A percentile compares a stretch with the other conserved stretches of the same genome.
Evolutionary conservation across 2,329 filamentous ascomycete species (phyloP).

Genomic region (Fusarium chlamydosporum): DNA sequence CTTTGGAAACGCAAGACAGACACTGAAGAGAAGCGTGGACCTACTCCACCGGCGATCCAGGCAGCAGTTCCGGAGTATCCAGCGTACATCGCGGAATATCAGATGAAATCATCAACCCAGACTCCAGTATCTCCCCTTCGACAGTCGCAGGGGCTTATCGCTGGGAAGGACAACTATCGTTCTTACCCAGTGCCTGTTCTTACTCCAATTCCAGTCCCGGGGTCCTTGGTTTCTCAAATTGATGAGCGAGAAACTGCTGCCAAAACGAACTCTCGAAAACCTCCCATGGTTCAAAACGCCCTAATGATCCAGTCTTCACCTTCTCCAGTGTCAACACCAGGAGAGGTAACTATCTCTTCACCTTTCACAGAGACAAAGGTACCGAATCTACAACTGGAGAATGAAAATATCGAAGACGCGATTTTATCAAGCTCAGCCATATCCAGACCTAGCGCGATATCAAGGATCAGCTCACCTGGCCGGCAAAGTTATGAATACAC

Average conservation of each 20-base stretch:
- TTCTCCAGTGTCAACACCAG: neutral
- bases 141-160: neutral
- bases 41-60: neutral
- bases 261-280: neutral
- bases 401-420: neutral
- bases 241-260: neutral
- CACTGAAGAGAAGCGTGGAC: neutral
- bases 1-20: constrained; percentile 1
- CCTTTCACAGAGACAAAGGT: neutral
- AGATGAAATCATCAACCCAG: neutral
- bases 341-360: neutral
- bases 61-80: constrained; percentile 7
- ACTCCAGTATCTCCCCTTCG: neutral
- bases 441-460: neutral
- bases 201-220: neutral
- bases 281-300: no score
- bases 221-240: neutral
- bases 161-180: neutral
- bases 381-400: neutral
- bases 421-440: neutral
- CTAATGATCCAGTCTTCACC: neutral
- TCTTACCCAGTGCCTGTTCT: neutral
- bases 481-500: constrained; percentile 16
- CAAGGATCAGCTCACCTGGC: neutral
- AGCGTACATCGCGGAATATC: constrained; percentile 4